A percentile compares a stretch with the other conserved stretches of the same genome.
These are phyloP conservation scores for Trametes polyzona DNA, from an alignment of 1,284 basidiomycete species.

Conservation along the genomic window DNA sequence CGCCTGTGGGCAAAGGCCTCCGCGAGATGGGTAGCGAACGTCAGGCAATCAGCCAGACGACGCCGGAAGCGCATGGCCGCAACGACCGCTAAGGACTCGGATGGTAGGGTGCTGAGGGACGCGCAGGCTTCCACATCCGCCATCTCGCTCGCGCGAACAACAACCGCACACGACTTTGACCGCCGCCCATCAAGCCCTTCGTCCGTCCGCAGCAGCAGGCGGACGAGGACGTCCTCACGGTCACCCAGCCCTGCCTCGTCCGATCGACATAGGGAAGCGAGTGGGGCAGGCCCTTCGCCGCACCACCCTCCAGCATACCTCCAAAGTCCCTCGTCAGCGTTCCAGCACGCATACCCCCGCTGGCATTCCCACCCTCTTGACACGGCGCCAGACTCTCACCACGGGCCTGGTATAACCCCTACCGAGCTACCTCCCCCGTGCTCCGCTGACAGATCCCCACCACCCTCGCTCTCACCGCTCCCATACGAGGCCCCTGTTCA, in stretches of 20 bases:
- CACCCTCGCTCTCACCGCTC: constrained; percentile 8
- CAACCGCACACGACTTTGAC: not conserved
- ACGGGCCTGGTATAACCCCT: constrained; percentile 2
- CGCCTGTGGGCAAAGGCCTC: constrained; percentile 64
- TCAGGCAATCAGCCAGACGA: constrained; percentile 57
- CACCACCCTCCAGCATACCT: constrained; percentile 27
- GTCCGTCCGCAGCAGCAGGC: constrained; percentile 8
- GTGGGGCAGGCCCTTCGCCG: not conserved
- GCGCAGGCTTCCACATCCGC: constrained; percentile 21
- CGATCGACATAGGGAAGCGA: not conserved
- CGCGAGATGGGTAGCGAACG: constrained; percentile 65
- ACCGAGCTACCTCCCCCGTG: constrained; percentile 1
- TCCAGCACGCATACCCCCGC: not conserved
- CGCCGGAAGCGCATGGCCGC: constrained; percentile 41
- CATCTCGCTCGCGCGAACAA: constrained; percentile 23
- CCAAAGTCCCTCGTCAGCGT: not conserved
- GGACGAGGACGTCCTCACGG: constrained; percentile 7
- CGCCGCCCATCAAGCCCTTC: constrained; percentile 6
- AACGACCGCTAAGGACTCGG: constrained; percentile 19
- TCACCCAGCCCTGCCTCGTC: constrained; percentile 13
- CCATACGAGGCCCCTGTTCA: constrained; percentile 31
- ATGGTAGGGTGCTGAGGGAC: constrained; percentile 18
- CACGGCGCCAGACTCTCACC: constrained; percentile 5
- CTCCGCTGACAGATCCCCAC: constrained; percentile 4
- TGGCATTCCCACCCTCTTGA: constrained; percentile 11